Evolutionary conservation across 2,329 filamentous ascomycete species (phyloP).

Genomic region (Alternaria arbusti): DNA sequence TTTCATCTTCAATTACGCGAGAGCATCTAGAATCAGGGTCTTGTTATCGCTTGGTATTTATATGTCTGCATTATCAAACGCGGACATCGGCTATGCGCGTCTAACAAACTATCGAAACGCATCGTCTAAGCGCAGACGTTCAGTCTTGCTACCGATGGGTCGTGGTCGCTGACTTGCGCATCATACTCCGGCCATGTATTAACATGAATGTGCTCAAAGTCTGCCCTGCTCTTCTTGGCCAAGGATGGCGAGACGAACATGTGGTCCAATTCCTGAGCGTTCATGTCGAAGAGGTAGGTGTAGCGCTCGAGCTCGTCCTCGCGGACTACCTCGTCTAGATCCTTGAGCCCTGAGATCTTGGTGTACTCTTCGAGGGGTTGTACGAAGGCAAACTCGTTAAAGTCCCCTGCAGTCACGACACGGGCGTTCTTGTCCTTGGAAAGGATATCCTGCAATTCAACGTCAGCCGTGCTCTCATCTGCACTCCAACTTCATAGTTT

Average conservation of each 20-base stretch:
- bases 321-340: slow-evolving; percentile 66
- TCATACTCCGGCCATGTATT: slow-evolving; percentile 70
- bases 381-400: slow-evolving; percentile 74
- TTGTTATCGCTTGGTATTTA: background rate
- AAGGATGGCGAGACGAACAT: slow-evolving; percentile 68
- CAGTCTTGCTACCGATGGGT: slow-evolving; percentile 69
- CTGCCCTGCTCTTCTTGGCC: slow-evolving; percentile 43
- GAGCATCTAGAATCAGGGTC: background rate
- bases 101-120: background rate
- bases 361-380: slow-evolving; percentile 64
- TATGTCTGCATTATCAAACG: background rate
- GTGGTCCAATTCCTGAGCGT: slow-evolving; percentile 73
- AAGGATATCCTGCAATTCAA: slow-evolving; percentile 55
- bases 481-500: background rate
- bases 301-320: slow-evolving; percentile 67
- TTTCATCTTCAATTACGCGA: background rate
- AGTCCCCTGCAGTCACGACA: slow-evolving; percentile 70
- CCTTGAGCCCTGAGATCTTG: slow-evolving; percentile 61
- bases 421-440: slow-evolving; percentile 61
- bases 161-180: slow-evolving; percentile 70
- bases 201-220: slow-evolving; percentile 72
- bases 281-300: slow-evolving; percentile 74
- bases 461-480: slow-evolving; percentile 29
- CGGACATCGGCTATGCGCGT: slow-evolving; percentile 5
- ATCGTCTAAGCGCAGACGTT: slow-evolving; percentile 60